These are phyloP conservation scores for Buxus sempervirens DNA, from an alignment of 164 flowering plant genomes.

Conservation along the genomic window DNA sequence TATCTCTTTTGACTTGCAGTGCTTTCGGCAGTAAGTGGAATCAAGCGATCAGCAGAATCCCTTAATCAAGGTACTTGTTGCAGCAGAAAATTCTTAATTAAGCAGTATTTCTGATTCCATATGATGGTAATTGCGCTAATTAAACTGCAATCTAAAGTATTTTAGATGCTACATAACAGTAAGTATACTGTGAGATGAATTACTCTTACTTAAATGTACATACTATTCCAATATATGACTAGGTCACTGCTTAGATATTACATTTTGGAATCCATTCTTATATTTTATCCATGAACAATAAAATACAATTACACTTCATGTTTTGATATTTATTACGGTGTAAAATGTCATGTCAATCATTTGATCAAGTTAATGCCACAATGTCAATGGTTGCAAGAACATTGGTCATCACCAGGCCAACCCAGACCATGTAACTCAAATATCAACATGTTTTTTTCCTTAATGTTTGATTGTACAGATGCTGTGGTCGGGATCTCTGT, in stretches of 20 bases:
- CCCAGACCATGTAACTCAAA: not conserved
- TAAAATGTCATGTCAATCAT: not conserved
- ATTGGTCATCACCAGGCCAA: not conserved
- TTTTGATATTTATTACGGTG: not conserved
- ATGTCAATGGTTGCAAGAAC: not conserved
- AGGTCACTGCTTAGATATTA: no score
- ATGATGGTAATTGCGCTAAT: no score
- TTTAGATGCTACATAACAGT: no score
- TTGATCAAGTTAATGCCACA: not conserved
- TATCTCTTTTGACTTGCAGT: constrained; percentile 33
- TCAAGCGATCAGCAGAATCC: constrained; percentile 26
- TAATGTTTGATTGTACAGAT: constrained; percentile 34
- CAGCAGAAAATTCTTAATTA: no score
- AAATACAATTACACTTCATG: not conserved
- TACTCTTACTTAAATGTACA: no score
- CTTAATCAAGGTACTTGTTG: constrained; percentile 40
- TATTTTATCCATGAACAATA: no score
- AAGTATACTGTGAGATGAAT: no score
- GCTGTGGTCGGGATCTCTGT: constrained; percentile 55
- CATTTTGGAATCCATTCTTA: no score
- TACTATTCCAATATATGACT: no score
- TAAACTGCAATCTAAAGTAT: no score
- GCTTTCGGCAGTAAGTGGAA: constrained; percentile 67
- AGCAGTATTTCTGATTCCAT: not conserved
- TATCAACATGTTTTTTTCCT: not conserved